phyloP scores from a whole-genome alignment of 352 stramenopile genomes.

The Phytophthora citricola region DNA sequence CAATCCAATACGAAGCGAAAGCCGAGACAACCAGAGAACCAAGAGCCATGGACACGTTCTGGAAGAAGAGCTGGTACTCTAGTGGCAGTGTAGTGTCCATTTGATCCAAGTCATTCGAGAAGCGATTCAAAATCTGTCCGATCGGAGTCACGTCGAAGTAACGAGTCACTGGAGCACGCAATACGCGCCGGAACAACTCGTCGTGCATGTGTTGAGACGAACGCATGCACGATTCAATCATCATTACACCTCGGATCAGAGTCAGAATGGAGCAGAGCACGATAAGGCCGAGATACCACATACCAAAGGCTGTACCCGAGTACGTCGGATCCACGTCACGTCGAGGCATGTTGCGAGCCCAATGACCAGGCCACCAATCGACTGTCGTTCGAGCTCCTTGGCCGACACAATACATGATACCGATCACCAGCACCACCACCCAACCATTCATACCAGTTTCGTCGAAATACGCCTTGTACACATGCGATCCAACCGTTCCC shows the following conservation, averaged over 20 bases:
- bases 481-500: conserved; percentile 26
- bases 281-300: conserved; percentile 48
- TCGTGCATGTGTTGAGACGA: conserved; percentile 40
- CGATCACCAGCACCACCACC: conserved; percentile 18
- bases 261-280: conserved; percentile 28
- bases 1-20: conserved; percentile 49
- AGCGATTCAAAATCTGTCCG: conserved; percentile 60
- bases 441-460: conserved; percentile 34
- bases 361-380: conserved; percentile 50
- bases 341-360: conserved; percentile 39
- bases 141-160: conserved; percentile 69
- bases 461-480: conserved; percentile 44
- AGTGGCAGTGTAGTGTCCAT: conserved; percentile 47
- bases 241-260: conserved; percentile 28
- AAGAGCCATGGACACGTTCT: conserved; percentile 38
- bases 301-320: conserved; percentile 31
- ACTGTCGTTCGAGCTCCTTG: conserved; percentile 32
- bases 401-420: conserved; percentile 15
- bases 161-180: conserved; percentile 46
- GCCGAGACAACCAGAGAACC: conserved; percentile 49
- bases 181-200: conserved; percentile 47
- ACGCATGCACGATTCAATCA: conserved; percentile 40
- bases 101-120: conserved; percentile 62
- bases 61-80: conserved; percentile 43
- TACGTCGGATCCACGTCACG: conserved; percentile 43